Base-by-base conservation (phyloP, 2,329 filamentous ascomycete genomes). In the Truncatella angustata region DNA sequence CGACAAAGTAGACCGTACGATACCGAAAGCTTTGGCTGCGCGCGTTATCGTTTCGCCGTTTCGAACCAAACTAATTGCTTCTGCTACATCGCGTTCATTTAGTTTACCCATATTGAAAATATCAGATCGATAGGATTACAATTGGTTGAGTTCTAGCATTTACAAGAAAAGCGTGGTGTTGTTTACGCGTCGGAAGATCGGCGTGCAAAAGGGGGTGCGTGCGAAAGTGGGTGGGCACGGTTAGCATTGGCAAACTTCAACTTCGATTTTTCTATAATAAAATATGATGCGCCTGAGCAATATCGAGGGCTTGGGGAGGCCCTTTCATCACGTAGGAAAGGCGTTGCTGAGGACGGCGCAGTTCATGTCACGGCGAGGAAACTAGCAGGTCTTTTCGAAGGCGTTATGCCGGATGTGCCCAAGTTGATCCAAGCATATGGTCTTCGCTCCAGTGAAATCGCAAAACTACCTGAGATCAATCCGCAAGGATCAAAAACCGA, bases 181-280 rank as follows among this genome's bases (percentile, higher is more conserved):
- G n/a, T n/a, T n/a, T n/a, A n/a, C n/a, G n/a, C n/a, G n/a, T n/a
- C n/a, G n/a, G n/a, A n/a, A n/a, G n/a, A n/a, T n/a, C n/a, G n/a
- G n/a, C n/a, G n/a, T n/a, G n/a, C n/a, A n/a, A n/a, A n/a, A n/a
- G n/a, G n/a, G n/a, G n/a, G n/a, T n/a, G n/a, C n/a, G n/a, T n/a
- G n/a, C n/a, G n/a, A n/a, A n/a, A n/a, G n/a, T n/a, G n/a, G n/a
- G n/a, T n/a, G n/a, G n/a, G n/a, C n/a, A n/a, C n/a, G n/a, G n/a
- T n/a, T 55, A 7, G 55, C 53, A 12, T 48, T 48, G 1, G 53
- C 53, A 10, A 55, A 55, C 43, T 18, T 73, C 53, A 75, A 77
- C 50, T 67, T 75, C 51, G 72, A 77, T 49, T 76, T 77, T 52
- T 63, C 69, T 0, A 53, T 77, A 1, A 50, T 71, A 35, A 75